A percentile compares a stretch with the other conserved stretches of the same genome.
Evolutionary conservation across 306 rosid species (phyloP).

Genomic region (Vigna nakashimae): DNA sequence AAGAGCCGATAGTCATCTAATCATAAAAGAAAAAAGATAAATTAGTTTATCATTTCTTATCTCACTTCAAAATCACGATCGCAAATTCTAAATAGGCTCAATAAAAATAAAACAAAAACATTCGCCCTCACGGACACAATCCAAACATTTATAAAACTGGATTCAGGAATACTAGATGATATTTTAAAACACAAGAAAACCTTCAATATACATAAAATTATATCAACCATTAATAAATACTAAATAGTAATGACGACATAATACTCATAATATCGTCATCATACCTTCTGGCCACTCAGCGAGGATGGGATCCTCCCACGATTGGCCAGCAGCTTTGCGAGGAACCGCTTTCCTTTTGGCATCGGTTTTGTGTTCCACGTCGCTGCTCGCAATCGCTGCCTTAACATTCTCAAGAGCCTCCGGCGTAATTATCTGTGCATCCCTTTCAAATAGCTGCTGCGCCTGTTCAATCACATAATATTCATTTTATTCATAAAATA

Average conservation of each 20-base stretch:
- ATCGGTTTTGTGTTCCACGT: conserved; percentile 84
- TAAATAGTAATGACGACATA: neutral
- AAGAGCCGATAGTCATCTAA: conserved; percentile 92
- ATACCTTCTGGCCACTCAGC: conserved; percentile 98
- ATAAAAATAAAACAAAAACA: no score
- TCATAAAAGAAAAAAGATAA: conserved; percentile 14
- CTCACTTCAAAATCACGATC: conserved; percentile 2
- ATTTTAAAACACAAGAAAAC: neutral
- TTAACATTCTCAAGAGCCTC: conserved; percentile 95
- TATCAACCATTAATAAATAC: neutral
- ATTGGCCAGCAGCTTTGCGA: conserved; percentile 93
- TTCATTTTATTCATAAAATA: neutral
- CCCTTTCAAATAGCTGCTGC: conserved; percentile 90
- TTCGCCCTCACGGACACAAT: neutral
- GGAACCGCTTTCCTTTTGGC: conserved; percentile 91
- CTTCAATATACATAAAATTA: neutral
- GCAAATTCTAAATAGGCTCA: neutral
- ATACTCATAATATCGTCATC: conserved; percentile 4
- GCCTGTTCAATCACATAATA: conserved; percentile 62
- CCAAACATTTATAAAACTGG: conserved; percentile 13
- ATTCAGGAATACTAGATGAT: neutral
- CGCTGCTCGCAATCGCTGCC: conserved; percentile 93
- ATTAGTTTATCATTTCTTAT: conserved; percentile 24
- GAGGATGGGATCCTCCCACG: conserved; percentile 97
- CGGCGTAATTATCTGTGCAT: conserved; percentile 88